These are phyloP conservation scores for Poa pratensis DNA, from an alignment of 176 grass and related monocot species.

Conservation along the genomic window DNA sequence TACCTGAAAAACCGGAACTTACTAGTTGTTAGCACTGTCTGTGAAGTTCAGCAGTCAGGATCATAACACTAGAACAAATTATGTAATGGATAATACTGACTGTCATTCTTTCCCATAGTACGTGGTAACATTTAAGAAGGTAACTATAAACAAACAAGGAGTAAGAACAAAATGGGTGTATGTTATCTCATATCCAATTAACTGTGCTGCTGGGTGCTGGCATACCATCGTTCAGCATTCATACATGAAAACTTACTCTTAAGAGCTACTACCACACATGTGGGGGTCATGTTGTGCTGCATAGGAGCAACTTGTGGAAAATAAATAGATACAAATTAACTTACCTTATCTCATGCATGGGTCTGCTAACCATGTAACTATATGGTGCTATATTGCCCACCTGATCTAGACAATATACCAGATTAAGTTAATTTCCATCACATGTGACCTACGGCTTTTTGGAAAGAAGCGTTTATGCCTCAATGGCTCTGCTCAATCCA, in stretches of 20 bases:
- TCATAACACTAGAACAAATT: background rate
- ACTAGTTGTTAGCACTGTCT: background rate
- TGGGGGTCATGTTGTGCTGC: background rate
- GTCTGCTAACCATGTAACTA: background rate
- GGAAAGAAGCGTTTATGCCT: background rate
- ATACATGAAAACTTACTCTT: background rate
- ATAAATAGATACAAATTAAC: background rate
- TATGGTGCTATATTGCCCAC: background rate
- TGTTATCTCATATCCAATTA: background rate
- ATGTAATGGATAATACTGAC: background rate
- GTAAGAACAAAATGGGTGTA: background rate
- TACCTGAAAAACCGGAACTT: constrained; percentile 17
- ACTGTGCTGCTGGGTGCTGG: background rate
- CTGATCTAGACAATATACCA: background rate
- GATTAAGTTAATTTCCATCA: background rate
- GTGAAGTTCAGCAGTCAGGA: background rate
- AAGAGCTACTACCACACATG: background rate
- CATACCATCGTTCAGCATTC: background rate
- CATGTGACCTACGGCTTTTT: background rate
- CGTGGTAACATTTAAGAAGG: background rate
- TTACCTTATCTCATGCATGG: background rate
- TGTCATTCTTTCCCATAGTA: background rate
- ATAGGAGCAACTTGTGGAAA: background rate
- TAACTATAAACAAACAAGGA: background rate
- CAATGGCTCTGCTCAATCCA: background rate